Base-by-base conservation (phyloP, 2,329 filamentous ascomycete species). In the Raffaelea deltoideospora region DNA sequence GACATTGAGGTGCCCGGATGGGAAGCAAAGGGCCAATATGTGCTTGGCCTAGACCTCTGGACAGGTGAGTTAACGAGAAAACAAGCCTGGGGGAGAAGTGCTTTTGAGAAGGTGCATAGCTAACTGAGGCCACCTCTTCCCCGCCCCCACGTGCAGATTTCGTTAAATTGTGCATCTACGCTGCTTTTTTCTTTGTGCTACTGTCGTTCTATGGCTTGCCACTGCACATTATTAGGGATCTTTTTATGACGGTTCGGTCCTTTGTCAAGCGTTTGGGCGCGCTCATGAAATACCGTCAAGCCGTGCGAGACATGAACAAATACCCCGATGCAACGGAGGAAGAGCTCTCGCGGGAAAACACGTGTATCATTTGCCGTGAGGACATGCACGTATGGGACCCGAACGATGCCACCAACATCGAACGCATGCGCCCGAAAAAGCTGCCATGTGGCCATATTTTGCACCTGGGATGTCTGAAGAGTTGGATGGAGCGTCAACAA, bases 351-450 rank as follows among this genome's bases (percentile, higher is more conserved):
- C 70, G 82, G 34, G 88, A 95, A 53, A 85, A 92, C 50, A 92
- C 90, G 3, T 98, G 90, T 56, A 98, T 98, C 48, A 94, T 98
- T 38, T 98, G 90, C 56, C 76, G 90, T 42, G 90, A 98, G 54
- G 84, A 92, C 45, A 98, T 98, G 90, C 73, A 74, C 24, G 76
- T 79, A 2, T 94, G 85, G 82, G 58, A 72, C 40, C 60, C 65
- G 5, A 54, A 59, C 59, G 72, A 53, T 61, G 72, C 46, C 66
- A 78, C 73, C n/a, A 67, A 80, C 38, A 78, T 92, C 40, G 86
- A 96, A 51, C 73, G 88, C 37, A 71, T 82, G 39, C 72, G 90
- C 17, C 85, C 90, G 7, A 98, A 98, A 64, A 96, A 94, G 59
- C 69, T 98, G 10, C 90, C 90, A 0, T 98, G 90, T 56, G 87